Percentiles rank a stretch among this genome's conserved stretches.
phyloP scores from a whole-genome alignment of 2,329 filamentous ascomycete species.

The Sporothrix brunneoviolacea region DNA sequence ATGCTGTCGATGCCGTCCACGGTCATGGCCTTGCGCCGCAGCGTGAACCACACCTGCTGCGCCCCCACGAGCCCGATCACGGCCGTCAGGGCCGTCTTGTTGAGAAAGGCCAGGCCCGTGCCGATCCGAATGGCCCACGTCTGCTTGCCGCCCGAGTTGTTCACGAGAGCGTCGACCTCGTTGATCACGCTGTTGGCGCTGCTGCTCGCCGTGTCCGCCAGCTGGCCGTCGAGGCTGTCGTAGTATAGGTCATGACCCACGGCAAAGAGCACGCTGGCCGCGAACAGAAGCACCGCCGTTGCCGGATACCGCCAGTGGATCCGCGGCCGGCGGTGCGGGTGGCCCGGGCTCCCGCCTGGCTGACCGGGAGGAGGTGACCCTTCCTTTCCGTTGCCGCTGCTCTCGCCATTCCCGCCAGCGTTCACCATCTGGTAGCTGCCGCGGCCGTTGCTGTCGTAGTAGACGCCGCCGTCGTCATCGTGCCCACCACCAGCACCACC shows the following conservation, averaged over 20 bases:
- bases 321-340: background rate
- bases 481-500: no score
- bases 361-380: no score
- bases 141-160: background rate
- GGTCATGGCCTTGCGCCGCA: constrained; percentile 9
- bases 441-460: background rate
- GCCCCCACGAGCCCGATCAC: constrained; percentile 2
- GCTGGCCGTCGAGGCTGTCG: background rate
- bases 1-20: constrained; percentile 9
- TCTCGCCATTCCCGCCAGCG: no score
- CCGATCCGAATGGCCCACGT: constrained; percentile 11
- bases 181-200: background rate
- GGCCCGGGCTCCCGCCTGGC: no score
- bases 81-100: background rate
- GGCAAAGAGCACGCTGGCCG: background rate
- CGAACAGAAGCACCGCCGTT: background rate
- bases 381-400: no score
- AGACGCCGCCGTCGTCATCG: background rate
- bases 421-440: background rate
- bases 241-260: constrained; percentile 10
- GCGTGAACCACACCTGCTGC: constrained; percentile 13
- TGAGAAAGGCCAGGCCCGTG: constrained; percentile 9
- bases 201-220: background rate
- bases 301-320: constrained; percentile 7
- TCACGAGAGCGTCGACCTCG: background rate